Evolutionary conservation across 2,329 filamentous ascomycete species (phyloP).

Genomic region (Aureobasidium sp.): DNA sequence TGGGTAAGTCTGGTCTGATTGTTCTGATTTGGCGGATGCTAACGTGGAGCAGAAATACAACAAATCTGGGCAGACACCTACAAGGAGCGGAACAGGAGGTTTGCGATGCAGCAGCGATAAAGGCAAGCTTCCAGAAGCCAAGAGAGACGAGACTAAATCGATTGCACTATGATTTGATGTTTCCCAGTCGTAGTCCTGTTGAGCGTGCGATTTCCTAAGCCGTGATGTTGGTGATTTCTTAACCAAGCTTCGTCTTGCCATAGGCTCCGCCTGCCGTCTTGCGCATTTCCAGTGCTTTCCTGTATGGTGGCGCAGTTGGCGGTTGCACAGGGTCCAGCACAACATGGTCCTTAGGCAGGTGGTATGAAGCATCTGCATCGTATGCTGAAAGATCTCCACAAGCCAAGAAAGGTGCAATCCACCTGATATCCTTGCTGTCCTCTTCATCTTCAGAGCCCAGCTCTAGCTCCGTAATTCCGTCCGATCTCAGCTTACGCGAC

Average conservation of each 20-base stretch:
- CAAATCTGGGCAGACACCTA: constrained; percentile 23
- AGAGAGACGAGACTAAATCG: not conserved
- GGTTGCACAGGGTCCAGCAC: constrained; percentile 89
- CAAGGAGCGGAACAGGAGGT: constrained; percentile 20
- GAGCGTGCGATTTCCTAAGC: too few species aligned
- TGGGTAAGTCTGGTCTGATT: constrained; percentile 4
- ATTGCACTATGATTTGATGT: not conserved
- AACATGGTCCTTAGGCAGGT: constrained; percentile 75
- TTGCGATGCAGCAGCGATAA: constrained; percentile 10
- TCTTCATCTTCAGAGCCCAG: constrained; percentile 36
- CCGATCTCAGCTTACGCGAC: constrained; percentile 29
- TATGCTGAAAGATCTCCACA: constrained; percentile 92
- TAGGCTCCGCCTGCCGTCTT: constrained; percentile 68
- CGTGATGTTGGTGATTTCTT: not conserved
- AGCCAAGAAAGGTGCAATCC: constrained; percentile 95
- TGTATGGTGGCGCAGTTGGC: constrained; percentile 92
- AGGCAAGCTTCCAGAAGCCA: too few species aligned
- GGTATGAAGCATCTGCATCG: constrained; percentile 92
- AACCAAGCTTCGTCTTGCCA: constrained; percentile 53
- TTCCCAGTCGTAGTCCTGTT: too few species aligned
- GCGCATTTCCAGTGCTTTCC: constrained; percentile 76
- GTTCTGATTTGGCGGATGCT: not conserved
- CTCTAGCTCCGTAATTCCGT: constrained; percentile 40
- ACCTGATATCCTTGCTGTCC: constrained; percentile 46
- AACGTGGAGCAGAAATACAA: constrained; percentile 12